Base-by-base conservation (phyloP, 257 asterid genomes). In the Galeopsis tetrahit region DNA sequence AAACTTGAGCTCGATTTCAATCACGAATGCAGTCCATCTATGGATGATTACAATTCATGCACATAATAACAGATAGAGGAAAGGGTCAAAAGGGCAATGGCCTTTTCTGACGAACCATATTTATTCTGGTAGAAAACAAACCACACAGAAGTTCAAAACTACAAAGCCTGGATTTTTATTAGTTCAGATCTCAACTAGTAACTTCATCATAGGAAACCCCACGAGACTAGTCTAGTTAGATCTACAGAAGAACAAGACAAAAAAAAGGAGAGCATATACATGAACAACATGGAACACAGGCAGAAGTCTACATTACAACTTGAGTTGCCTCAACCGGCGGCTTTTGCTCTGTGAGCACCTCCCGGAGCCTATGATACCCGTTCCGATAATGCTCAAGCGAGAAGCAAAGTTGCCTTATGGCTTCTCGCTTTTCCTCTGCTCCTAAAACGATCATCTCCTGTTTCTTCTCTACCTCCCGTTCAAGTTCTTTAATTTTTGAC, bases 341-440 rank as follows among this genome's bases (percentile, higher is more conserved):
- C 74, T 80, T 86, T 35, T 84, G 77, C 53, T 84, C 83, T 7
- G 75, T 33, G 28, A 90, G 76, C 15, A 83, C 94, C 73, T 88
- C 81, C 39, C 96, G 82, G 58, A 93, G 92, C 77, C 80, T 73
- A 68, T 84, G 88, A 74, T 93, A 93, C 17, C 85, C 96, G 4
- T 80, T 79, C 15, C 96, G 72, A 14, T 93, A 93, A 65, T 93
- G 94, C 85, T 91, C 96, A 15, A 89, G 85, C 2, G 97, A 93
- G 83, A 93, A 83, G 80, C 92, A 89, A 5, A 93, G 90, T 79
- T 93, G 97, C 74, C 97, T 85, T 68, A 91, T 91, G 1, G 97
- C 98, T 66, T 93, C 96, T 2, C 96, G 82, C 76, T 93, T 91
- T 80, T 91, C 96, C 81, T 93, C 96, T 0, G 90, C 96, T 46